phyloP scores from a whole-genome alignment of 495 filamentous ascomycete species.

The Penicillium dipodomyicola region DNA sequence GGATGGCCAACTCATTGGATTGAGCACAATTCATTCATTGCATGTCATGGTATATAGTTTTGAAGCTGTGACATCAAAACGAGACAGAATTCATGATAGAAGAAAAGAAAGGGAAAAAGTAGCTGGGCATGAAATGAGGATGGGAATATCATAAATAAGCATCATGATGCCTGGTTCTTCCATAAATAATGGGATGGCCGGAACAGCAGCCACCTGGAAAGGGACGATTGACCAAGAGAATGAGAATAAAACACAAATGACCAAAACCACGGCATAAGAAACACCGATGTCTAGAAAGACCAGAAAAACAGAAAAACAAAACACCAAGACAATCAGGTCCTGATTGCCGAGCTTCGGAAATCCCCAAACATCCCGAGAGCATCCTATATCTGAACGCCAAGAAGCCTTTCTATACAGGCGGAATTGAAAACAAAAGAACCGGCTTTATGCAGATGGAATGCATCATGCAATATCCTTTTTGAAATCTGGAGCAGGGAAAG shows the following conservation, averaged over 20 bases:
- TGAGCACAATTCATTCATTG: neutral
- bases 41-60: constrained; percentile 9
- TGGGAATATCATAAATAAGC: constrained; percentile 10
- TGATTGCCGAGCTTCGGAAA: constrained; percentile 12
- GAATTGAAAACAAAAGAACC: constrained; percentile 6
- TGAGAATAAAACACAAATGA: neutral
- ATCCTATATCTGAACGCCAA: constrained; percentile 37
- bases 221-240: neutral
- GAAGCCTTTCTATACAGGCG: constrained; percentile 25
- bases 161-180: constrained; percentile 2
- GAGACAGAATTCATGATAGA: neutral
- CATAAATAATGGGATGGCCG: neutral
- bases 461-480: constrained; percentile 14
- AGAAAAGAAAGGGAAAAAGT: neutral
- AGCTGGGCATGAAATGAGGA: neutral
- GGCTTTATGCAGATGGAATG: constrained; percentile 4
- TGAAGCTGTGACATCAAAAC: constrained; percentile 6
- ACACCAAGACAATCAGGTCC: constrained; percentile 4
- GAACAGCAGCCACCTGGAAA: neutral
- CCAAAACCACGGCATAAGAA: neutral
- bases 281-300: neutral
- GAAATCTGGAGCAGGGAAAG: constrained; percentile 6
- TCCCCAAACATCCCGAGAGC: constrained; percentile 18
- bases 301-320: neutral
- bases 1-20: neutral